These are phyloP conservation scores for Citrullus colocynthis DNA, from an alignment of 306 rosid genomes.

Conservation along the genomic window DNA sequence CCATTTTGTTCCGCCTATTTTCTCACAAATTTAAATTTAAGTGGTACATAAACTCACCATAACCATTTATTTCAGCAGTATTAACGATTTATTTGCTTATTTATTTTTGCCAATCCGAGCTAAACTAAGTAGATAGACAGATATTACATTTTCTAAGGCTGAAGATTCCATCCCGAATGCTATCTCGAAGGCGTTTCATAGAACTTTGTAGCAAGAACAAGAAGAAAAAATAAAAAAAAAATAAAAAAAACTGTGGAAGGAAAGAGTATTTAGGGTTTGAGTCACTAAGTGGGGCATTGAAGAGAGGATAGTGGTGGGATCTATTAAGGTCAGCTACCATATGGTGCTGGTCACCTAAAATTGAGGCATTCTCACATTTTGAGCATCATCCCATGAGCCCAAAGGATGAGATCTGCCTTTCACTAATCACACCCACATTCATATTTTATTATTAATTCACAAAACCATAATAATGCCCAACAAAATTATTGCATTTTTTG, in stretches of 20 bases:
- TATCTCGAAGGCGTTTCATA: background rate
- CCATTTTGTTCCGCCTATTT: background rate
- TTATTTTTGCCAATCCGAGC: background rate
- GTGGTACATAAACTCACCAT: background rate
- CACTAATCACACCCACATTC: background rate
- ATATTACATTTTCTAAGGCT: no score
- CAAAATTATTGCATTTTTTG: constrained; percentile 8
- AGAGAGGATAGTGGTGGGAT: background rate
- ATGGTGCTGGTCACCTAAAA: constrained; percentile 10
- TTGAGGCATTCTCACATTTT: background rate
- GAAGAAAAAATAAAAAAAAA: background rate
- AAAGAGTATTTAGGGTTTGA: background rate
- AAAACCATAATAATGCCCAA: background rate
- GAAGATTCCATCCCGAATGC: background rate
- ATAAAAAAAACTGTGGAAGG: background rate
- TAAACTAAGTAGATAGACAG: background rate
- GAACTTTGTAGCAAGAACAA: background rate
- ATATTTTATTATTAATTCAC: background rate
- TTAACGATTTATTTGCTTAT: no score
- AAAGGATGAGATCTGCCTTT: background rate
- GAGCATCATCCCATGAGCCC: background rate
- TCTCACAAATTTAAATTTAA: background rate
- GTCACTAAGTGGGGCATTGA: background rate
- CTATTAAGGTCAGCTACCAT: background rate
- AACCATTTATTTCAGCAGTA: background rate